Conservation (phyloP, 1,139 yeast species). For the Sugiyamaella castrensis region DNA sequence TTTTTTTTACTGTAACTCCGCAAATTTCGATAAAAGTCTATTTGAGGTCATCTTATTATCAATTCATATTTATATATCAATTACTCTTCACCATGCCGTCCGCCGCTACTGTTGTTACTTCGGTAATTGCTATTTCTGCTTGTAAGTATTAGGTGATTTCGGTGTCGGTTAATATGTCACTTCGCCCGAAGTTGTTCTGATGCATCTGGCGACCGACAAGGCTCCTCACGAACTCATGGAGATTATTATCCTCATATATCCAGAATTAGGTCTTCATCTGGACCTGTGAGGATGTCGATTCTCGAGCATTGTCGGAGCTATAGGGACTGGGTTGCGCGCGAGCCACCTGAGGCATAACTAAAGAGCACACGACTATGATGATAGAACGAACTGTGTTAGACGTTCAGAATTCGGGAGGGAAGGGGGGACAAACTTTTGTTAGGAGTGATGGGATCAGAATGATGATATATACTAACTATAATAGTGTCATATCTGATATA, state of each 20-base stretch:
- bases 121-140: conserved; percentile 36
- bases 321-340: neutral
- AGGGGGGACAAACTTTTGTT: too few relatives aligned
- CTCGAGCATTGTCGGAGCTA: neutral
- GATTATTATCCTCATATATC: too few relatives aligned
- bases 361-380: too few relatives aligned
- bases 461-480: neutral
- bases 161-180: neutral
- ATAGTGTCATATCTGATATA: conserved; percentile 74
- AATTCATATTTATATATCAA: too few relatives aligned
- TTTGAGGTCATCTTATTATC: too few relatives aligned
- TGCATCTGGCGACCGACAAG: too few relatives aligned
- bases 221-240: too few relatives aligned
- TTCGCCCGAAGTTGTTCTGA: neutral
- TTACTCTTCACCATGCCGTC: conserved; percentile 13
- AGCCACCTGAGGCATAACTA: conserved; percentile 2
- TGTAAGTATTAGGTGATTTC: conserved; percentile 22
- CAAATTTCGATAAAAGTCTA: too few relatives aligned
- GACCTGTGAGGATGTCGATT: neutral
- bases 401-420: neutral
- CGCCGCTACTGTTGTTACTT: conserved; percentile 25
- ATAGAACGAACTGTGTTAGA: conserved; percentile 10
- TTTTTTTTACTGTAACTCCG: too few relatives aligned
- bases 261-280: neutral
- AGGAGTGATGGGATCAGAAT: neutral